Base-by-base conservation (phyloP, 306 rosid genomes). In the Dalbergia cultrata region DNA sequence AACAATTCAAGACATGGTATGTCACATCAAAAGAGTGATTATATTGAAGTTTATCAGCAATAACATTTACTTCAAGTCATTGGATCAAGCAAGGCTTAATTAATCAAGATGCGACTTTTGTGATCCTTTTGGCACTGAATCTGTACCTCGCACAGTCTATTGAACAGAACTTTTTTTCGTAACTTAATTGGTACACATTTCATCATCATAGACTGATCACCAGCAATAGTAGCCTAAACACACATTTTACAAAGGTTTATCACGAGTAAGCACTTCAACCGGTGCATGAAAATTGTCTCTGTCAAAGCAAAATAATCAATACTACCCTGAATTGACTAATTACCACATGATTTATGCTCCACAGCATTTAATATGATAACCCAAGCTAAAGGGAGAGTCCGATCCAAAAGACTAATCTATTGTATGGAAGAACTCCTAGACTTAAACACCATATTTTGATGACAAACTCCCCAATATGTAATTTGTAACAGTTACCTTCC, bases 1-100 rank as follows among this genome's bases (percentile, higher is more conserved):
- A 77, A 45, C 22, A 77, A n/a, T 53, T 63, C 5, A 33, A 57
- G 21, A 31, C 37, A 49, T 18, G 73, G 9, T 22, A 59, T 19
- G 70, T 37, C 67, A 52, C 74, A 59, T 78, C 72, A 73, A 35
- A 72, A 58, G 44, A 47, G 31, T 7, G 37, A 57, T 34, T 76
- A 9, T 21, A 18, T 13, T 50, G 6, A 50, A 17, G 60, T 9
- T 16, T 11, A 52, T 44, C 21, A 49, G 54, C 10, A 64, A 43
- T 18, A 65, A 17, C 33, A 64, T 66, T 21, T 82, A 22, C 56
- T 19, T 45, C 41, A 57, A 44, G 80, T 72, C 76, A 53, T 21
- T 54, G 70, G 62, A 69, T 58, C 50, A 33, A 26, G 50, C 50
- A 2, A 9, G 50, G 13, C 50, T 49, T 49, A 49, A 13, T 37